A percentile compares a stretch with the other conserved stretches of the same genome.
Evolutionary conservation across 2,329 filamentous ascomycete species (phyloP).

Genomic region (Arthrobotrys pseudoclavata): DNA sequence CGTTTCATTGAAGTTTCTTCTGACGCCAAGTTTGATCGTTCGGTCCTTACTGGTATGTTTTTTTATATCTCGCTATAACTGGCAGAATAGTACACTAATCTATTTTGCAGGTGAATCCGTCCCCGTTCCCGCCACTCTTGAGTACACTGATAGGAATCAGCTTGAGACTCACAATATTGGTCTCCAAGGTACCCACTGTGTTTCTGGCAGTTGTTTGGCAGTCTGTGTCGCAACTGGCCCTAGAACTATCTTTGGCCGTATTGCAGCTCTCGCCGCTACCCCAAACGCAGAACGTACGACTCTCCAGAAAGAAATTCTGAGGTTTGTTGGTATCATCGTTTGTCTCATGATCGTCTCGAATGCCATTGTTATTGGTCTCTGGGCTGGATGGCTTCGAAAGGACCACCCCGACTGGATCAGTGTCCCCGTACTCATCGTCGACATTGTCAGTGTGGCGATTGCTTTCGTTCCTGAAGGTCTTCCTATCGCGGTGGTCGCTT

Average conservation of each 20-base stretch:
- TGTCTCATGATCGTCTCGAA: constrained; percentile 77
- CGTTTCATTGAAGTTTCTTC: constrained; percentile 77
- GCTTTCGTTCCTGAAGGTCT: constrained; percentile 83
- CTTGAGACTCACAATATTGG: constrained; percentile 82
- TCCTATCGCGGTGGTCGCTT: constrained; percentile 78
- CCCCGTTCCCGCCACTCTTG: constrained; percentile 74
- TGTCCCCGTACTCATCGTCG: constrained; percentile 79
- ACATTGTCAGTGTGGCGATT: constrained; percentile 79
- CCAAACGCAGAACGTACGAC: constrained; percentile 78
- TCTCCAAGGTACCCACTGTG: constrained; percentile 83
- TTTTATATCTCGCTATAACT: not conserved
- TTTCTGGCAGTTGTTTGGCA: constrained; percentile 74
- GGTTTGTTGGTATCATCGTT: constrained; percentile 80
- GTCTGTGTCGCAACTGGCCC: constrained; percentile 80
- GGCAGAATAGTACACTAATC: not conserved
- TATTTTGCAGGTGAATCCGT: constrained; percentile 72
- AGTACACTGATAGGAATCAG: constrained; percentile 79
- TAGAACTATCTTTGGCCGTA: constrained; percentile 80
- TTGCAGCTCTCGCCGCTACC: constrained; percentile 79
- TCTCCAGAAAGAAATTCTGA: constrained; percentile 78
- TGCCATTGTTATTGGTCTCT: constrained; percentile 75
- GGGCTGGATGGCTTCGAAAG: constrained; percentile 78
- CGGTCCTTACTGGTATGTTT: constrained; percentile 76
- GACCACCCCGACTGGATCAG: constrained; percentile 79
- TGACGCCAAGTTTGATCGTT: constrained; percentile 79